Conservation (phyloP, 129 eudicot species). For the Saposhnikovia divaricata region DNA sequence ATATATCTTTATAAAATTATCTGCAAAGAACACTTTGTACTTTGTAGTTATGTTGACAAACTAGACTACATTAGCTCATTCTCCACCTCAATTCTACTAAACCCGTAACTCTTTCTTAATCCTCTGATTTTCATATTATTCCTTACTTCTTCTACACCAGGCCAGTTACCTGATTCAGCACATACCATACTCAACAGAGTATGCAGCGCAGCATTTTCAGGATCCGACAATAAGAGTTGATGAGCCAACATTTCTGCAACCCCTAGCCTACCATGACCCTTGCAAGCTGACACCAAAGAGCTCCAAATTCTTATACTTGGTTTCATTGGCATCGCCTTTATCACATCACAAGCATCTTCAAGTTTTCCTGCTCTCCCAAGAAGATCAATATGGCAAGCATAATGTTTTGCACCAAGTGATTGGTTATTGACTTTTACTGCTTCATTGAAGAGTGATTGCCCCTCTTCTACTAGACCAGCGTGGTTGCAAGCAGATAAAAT, state of each 20-base stretch:
- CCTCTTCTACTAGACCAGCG: constrained; percentile 57
- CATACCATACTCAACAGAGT: constrained; percentile 48
- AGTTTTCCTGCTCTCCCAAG: constrained; percentile 67
- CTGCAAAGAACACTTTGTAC: background rate
- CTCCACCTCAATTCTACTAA: constrained; percentile 43
- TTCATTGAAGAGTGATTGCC: constrained; percentile 26
- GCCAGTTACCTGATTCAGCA: constrained; percentile 71
- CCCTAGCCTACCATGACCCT: constrained; percentile 51
- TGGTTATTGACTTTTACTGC: constrained; percentile 16
- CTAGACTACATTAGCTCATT: background rate
- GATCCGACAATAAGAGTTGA: constrained; percentile 39
- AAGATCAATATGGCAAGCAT: constrained; percentile 67
- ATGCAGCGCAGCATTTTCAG: constrained; percentile 48
- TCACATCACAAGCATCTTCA: constrained; percentile 45
- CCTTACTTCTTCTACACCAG: constrained; percentile 41
- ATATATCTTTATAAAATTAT: no score
- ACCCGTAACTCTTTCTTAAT: constrained; percentile 43
- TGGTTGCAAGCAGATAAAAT: constrained; percentile 60
- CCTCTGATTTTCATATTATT: constrained; percentile 38
- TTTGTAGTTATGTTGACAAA: background rate
- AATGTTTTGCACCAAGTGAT: constrained; percentile 33
- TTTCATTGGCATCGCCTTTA: constrained; percentile 45
- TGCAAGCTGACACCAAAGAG: constrained; percentile 59
- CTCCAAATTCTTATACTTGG: constrained; percentile 46
- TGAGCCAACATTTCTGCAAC: constrained; percentile 38